These are phyloP conservation scores for Aureobasidium sp. DNA, from an alignment of 2,329 filamentous ascomycete species.

Conservation along the genomic window DNA sequence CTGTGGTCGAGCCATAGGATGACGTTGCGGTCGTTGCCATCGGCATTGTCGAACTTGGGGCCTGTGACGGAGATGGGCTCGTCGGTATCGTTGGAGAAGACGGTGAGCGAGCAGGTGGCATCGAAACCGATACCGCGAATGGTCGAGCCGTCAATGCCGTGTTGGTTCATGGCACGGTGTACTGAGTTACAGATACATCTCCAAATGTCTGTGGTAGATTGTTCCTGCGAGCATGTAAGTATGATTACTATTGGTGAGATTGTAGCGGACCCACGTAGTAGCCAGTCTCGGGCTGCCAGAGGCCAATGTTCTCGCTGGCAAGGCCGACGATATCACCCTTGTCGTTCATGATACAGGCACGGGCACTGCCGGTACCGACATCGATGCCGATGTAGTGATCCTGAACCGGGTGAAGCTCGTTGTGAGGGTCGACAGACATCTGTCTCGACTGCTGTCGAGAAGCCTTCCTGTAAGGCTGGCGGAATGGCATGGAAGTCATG, in stretches of 20 bases:
- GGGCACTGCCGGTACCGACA: conserved; percentile 89
- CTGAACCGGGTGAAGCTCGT: conserved; percentile 47
- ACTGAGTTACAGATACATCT: conserved; percentile 85
- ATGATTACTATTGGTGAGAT: not conserved
- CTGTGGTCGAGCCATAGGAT: conserved; percentile 97
- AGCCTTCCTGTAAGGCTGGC: conserved; percentile 24
- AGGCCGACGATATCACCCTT: conserved; percentile 72
- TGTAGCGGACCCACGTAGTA: conserved; percentile 38
- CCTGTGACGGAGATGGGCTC: conserved; percentile 87
- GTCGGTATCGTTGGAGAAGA: conserved; percentile 82
- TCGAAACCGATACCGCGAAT: conserved; percentile 94
- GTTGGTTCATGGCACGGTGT: conserved; percentile 70
- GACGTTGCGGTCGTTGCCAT: conserved; percentile 82
- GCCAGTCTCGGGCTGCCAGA: conserved; percentile 46
- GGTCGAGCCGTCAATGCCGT: conserved; percentile 63
- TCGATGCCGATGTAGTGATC: conserved; percentile 78
- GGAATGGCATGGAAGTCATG: conserved; percentile 15
- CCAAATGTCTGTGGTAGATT: conserved; percentile 98
- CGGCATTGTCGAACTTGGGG: conserved; percentile 67
- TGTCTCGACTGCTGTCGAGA: conserved; percentile 34
- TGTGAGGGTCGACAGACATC: conserved; percentile 43
- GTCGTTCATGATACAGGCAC: conserved; percentile 90
- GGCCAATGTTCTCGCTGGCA: conserved; percentile 43
- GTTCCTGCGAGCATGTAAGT: conserved; percentile 53
- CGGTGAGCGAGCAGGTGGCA: conserved; percentile 89